Conservation (phyloP, 2,329 filamentous ascomycete genomes). For the Raffaelea ambrosiae region DNA sequence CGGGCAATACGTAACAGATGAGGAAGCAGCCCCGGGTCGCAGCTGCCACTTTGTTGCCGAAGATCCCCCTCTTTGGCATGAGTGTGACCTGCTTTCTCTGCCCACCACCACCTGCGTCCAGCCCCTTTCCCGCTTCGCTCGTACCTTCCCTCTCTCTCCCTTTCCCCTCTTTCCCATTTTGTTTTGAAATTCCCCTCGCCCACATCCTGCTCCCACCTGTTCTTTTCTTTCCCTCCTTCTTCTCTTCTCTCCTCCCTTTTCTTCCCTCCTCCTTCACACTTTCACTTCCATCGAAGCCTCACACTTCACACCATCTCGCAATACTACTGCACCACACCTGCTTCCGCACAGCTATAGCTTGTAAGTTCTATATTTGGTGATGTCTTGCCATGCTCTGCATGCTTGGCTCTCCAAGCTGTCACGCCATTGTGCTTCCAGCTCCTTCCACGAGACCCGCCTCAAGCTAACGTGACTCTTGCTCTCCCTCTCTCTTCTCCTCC, state of each 20-base stretch:
- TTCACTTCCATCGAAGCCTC: conserved; percentile 5
- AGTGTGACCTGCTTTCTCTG: too few species aligned
- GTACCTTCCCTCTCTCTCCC: conserved; percentile 1
- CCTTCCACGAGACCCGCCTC: too few species aligned
- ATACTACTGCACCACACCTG: conserved; percentile 5
- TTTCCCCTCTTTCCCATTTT: background rate
- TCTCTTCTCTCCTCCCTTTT: conserved; percentile 5
- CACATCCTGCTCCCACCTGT: background rate
- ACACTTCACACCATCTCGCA: background rate
- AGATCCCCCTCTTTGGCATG: conserved; percentile 1
- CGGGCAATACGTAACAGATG: background rate
- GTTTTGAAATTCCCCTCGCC: too few species aligned
- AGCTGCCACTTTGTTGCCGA: conserved; percentile 1
- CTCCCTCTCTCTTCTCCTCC: too few species aligned
- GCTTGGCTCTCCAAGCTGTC: background rate
- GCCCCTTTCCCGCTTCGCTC: background rate
- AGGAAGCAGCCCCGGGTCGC: background rate
- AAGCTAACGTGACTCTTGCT: too few species aligned
- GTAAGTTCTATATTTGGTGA: background rate
- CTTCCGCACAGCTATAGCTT: background rate
- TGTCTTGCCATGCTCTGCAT: background rate
- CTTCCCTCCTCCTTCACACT: background rate
- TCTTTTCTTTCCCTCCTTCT: conserved; percentile 2
- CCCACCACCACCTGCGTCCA: too few species aligned
- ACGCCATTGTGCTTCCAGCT: too few species aligned